Conservation (phyloP, 2,329 filamentous ascomycete species). For the Fusarium burgessii region DNA sequence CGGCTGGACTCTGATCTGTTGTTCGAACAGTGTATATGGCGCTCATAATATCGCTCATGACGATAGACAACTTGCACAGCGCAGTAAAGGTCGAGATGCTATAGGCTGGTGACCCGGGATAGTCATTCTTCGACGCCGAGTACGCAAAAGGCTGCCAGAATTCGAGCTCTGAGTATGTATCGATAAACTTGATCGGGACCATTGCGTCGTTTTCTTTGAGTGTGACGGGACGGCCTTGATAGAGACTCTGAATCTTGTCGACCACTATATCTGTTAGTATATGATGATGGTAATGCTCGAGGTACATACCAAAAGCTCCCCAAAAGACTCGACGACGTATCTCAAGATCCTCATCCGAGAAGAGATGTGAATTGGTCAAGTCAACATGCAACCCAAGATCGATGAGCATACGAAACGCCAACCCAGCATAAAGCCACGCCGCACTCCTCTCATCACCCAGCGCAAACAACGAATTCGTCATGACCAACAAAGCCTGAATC, state of each 20-base stretch:
- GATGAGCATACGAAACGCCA: slow-evolving; percentile 58
- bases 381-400: slow-evolving; percentile 59
- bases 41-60: slow-evolving; percentile 59
- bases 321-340: slow-evolving; percentile 42
- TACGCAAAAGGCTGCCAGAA: slow-evolving; percentile 59
- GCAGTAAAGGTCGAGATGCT: slow-evolving; percentile 44
- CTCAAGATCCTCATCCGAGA: slow-evolving; percentile 32
- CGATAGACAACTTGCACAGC: slow-evolving; percentile 15
- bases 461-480: slow-evolving; percentile 64
- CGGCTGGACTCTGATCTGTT: slow-evolving; percentile 50
- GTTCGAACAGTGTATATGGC: slow-evolving; percentile 60
- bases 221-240: slow-evolving; percentile 64
- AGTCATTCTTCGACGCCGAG: slow-evolving; percentile 10
- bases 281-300: rapidly evolving
- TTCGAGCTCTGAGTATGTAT: slow-evolving; percentile 66
- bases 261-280: slow-evolving; percentile 2
- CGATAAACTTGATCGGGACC: slow-evolving; percentile 61
- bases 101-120: slow-evolving; percentile 47
- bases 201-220: slow-evolving; percentile 59
- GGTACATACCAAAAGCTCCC: slow-evolving; percentile 27
- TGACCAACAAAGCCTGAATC: slow-evolving; percentile 64
- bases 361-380: background rate
- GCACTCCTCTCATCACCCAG: slow-evolving; percentile 62
- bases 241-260: slow-evolving; percentile 67
- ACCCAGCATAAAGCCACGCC: slow-evolving; percentile 66